phyloP scores from a whole-genome alignment of 208 protist genomes.

The Vickermania ingenoplastis region DNA sequence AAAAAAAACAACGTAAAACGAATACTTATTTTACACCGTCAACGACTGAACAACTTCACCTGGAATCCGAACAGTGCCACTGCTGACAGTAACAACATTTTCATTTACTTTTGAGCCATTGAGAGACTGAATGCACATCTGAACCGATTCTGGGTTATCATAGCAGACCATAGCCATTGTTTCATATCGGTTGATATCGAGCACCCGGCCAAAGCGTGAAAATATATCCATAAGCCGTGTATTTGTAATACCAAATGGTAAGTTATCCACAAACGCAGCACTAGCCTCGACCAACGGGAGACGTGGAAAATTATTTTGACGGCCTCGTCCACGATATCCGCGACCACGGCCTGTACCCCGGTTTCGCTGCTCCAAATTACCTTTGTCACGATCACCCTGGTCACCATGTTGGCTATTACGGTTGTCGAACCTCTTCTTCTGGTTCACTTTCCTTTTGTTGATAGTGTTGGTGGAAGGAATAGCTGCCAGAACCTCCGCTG shows the following conservation, averaged over 20 bases:
- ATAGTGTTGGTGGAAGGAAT: conserved; percentile 24
- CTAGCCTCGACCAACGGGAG: conserved; percentile 46
- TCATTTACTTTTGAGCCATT: conserved; percentile 62
- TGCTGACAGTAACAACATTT: conserved; percentile 74
- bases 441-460: background rate
- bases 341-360: conserved; percentile 4
- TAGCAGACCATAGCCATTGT: conserved; percentile 58
- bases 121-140: conserved; percentile 71
- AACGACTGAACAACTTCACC: conserved; percentile 42
- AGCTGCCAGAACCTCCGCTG: conserved; percentile 49
- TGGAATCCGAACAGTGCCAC: conserved; percentile 69
- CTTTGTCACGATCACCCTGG: conserved; percentile 4
- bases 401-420: background rate
- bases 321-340: background rate
- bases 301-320: conserved; percentile 1
- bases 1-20: no score
- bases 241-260: conserved; percentile 79
- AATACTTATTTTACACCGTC: no score
- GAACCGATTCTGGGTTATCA: conserved; percentile 66
- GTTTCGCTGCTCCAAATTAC: conserved; percentile 2
- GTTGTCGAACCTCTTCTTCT: background rate
- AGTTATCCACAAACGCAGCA: conserved; percentile 70
- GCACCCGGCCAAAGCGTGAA: conserved; percentile 45
- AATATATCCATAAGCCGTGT: conserved; percentile 66
- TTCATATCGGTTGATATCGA: conserved; percentile 79